Evolutionary conservation across 345 rosid genomes (phyloP), one percentile per base, ranked within the genome.

Genomic region (Rhodomyrtus tomentosa): DNA sequence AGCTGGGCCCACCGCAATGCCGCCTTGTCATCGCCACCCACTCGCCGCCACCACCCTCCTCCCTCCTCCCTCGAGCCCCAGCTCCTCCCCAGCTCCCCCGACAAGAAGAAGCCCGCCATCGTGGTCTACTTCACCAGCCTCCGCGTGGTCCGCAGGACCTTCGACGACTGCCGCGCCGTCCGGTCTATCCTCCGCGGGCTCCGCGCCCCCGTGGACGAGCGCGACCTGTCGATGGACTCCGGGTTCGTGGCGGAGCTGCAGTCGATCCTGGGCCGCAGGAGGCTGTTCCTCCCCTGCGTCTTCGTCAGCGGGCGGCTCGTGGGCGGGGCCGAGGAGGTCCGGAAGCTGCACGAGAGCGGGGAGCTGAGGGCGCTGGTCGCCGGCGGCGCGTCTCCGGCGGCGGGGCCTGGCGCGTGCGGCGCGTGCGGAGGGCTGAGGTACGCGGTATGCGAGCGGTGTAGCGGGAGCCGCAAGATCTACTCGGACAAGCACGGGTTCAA

Each of bases 91-190:
- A 8, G 52, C 76, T 38, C n/a, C 59, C 12, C 59, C 48, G 74
- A 58, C 27, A 10, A 56, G 42, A 50, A 51, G 49, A 68, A 92
- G 21, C 88, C 88, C 12, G 81, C 89, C 76, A 83, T 96, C 82
- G 87, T 95, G 55, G 29, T 96, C 50, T 96, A 93, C 93, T 92
- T 89, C 90, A 96, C 98, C 27, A 96, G 95, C 87, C 98, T 95
- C 58, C 91, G 91, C 25, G 89, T 96, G 15, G 90, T 96, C 10
- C 91, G 99, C 12, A 90, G 87, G 84, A 94, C 98, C n/a, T 95
- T 88, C 87, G 95, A 94, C 79, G 98, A 94, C 82, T 95, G 97
- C 88, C 84, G 88, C 55, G 40, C 85, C 83, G 95, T 94, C 83
- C 82, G 90, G 74, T 91, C 96, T 7, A 94, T 96, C 85, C 94